These are phyloP conservation scores for Bremia lactucae DNA, from an alignment of 352 stramenopile genomes.

Conservation along the genomic window DNA sequence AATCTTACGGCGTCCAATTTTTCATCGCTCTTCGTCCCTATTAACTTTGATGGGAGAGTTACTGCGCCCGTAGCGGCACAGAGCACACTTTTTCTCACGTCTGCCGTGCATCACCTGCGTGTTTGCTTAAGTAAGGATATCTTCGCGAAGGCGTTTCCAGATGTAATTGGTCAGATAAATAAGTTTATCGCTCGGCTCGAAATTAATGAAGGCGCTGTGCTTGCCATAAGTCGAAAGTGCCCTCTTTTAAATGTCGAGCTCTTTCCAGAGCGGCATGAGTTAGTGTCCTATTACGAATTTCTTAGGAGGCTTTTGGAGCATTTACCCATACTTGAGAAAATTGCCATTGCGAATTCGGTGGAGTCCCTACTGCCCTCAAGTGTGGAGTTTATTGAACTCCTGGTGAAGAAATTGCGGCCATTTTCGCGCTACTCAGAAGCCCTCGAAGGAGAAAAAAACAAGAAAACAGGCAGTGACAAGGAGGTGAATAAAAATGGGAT, in stretches of 20 bases:
- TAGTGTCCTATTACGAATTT: slow-evolving; percentile 52
- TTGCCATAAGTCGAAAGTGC: slow-evolving; percentile 38
- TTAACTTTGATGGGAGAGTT: slow-evolving; percentile 45
- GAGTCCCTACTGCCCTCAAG: slow-evolving; percentile 27
- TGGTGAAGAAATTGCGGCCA: slow-evolving; percentile 67
- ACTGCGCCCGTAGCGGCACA: slow-evolving; percentile 29
- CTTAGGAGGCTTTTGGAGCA: slow-evolving; percentile 40
- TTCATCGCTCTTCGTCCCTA: slow-evolving; percentile 39
- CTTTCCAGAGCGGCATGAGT: slow-evolving; percentile 11
- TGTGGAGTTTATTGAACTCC: slow-evolving; percentile 41
- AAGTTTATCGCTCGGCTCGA: slow-evolving; percentile 37
- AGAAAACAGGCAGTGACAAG: slow-evolving; percentile 65
- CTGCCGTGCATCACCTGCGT: slow-evolving; percentile 44
- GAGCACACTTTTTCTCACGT: slow-evolving; percentile 41
- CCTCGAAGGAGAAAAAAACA: slow-evolving; percentile 61
- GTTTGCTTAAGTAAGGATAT: slow-evolving; percentile 37
- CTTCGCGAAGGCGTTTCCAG: slow-evolving; percentile 42
- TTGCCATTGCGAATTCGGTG: slow-evolving; percentile 39
- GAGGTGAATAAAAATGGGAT: slow-evolving; percentile 61
- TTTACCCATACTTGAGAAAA: slow-evolving; percentile 36
- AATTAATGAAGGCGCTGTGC: slow-evolving; percentile 21
- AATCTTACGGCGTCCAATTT: slow-evolving; percentile 32
- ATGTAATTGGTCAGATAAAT: slow-evolving; percentile 40
- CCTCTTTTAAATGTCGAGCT: slow-evolving; percentile 33
- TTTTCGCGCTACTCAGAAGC: slow-evolving; percentile 67